Conservation (phyloP, 2,329 filamentous ascomycete species). For the Pestalotiopsis sp. region DNA sequence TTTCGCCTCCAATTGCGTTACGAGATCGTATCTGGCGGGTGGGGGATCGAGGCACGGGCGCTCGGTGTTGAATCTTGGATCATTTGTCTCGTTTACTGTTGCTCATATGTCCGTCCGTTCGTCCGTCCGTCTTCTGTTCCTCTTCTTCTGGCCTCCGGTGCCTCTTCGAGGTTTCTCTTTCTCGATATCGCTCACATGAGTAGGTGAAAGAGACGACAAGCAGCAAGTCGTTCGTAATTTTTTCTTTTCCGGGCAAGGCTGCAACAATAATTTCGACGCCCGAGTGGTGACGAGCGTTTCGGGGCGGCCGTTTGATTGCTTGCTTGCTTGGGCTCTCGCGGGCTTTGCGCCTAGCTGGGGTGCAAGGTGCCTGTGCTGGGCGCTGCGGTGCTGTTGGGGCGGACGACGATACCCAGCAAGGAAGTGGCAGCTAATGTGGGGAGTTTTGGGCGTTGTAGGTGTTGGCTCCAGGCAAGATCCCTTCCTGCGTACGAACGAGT, state of each 20-base stretch:
- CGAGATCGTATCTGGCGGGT: slow-evolving; percentile 3
- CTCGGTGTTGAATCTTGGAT: not conserved
- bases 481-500: not conserved
- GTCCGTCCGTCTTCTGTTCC: not conserved
- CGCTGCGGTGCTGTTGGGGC: not conserved
- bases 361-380: slow-evolving; percentile 2
- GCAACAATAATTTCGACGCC: not conserved
- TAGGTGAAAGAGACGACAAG: not conserved
- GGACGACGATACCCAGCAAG: slow-evolving; percentile 3
- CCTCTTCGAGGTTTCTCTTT: not conserved
- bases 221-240: not conserved
- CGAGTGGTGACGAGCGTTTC: not conserved
- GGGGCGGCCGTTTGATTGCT: slow-evolving; percentile 1
- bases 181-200: not conserved
- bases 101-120: not conserved
- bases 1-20: slow-evolving; percentile 3
- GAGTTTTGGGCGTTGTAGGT: not conserved
- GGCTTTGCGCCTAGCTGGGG: not conserved
- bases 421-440: slow-evolving; percentile 11
- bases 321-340: not conserved
- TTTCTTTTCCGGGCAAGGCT: not conserved
- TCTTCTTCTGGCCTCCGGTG: not conserved
- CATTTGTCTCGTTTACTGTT: not conserved
- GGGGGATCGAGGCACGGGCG: slow-evolving; percentile 10
- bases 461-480: slow-evolving; percentile 6